Evolutionary conservation across 2,329 filamentous ascomycete genomes (phyloP).

Genomic region (Xylogone sp.): DNA sequence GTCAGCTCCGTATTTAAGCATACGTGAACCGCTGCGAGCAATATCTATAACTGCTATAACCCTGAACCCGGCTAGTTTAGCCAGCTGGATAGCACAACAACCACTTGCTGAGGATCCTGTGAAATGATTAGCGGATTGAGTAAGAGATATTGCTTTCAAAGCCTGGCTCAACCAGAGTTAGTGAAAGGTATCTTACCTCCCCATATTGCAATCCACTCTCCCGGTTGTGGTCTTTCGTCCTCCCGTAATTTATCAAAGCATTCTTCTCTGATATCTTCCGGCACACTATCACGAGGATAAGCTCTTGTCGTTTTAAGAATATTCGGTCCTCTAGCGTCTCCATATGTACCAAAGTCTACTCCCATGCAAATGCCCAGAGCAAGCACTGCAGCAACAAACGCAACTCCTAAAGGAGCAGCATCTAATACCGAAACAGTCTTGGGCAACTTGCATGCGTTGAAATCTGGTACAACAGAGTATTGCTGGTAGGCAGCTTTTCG

Average conservation of each 20-base stretch:
- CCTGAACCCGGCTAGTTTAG: constrained; percentile 59
- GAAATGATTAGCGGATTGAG: constrained; percentile 1
- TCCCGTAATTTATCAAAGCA: constrained; percentile 52
- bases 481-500: constrained; percentile 27
- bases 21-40: constrained; percentile 58
- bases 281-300: constrained; percentile 44
- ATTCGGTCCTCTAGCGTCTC: constrained; percentile 46
- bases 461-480: constrained; percentile 48
- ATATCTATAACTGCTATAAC: constrained; percentile 65
- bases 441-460: constrained; percentile 26
- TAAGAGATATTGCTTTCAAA: too few relatives aligned
- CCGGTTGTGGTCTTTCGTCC: constrained; percentile 50
- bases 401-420: constrained; percentile 26
- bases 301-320: constrained; percentile 46
- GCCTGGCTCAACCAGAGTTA: too few relatives aligned
- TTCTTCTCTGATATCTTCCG: constrained; percentile 59
- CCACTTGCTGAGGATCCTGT: constrained; percentile 65
- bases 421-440: constrained; percentile 11
- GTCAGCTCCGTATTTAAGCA: constrained; percentile 51
- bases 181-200: constrained; percentile 46
- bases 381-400: constrained; percentile 58
- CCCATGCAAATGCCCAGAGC: constrained; percentile 68
- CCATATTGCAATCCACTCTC: constrained; percentile 73
- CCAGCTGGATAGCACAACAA: constrained; percentile 62
- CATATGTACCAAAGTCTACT: constrained; percentile 53